A percentile compares a stretch with the other conserved stretches of the same genome.
Evolutionary conservation across 495 filamentous ascomycete species (phyloP).

Genomic region (Elasticomyces elasticus): DNA sequence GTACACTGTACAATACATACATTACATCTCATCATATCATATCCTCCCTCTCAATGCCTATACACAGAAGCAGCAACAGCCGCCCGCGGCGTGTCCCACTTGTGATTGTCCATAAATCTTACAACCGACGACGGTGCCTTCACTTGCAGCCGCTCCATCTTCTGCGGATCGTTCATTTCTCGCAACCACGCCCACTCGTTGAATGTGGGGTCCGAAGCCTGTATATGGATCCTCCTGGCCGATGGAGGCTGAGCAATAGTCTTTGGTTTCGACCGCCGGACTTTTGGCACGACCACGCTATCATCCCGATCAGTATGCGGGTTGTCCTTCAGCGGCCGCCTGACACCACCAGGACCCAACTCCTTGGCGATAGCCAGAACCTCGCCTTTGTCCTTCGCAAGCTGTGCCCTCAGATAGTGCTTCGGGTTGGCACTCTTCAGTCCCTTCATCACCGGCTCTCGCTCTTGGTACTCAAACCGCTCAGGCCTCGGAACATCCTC

Average conservation of each 20-base stretch:
- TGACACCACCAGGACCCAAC: neutral
- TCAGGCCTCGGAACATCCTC: neutral
- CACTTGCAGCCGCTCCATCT: too few species aligned
- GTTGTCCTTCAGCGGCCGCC: neutral
- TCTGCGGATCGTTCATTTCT: neutral
- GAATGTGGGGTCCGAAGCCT: neutral
- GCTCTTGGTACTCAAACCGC: neutral
- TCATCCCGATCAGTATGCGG: neutral
- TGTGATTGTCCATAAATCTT: too few species aligned
- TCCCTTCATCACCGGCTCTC: slow-evolving; percentile 3
- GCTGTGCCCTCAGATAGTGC: neutral
- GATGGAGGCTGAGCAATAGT: too few species aligned
- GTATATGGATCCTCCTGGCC: too few species aligned
- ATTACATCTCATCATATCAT: too few species aligned
- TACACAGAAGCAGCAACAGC: too few species aligned
- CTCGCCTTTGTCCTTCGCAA: slow-evolving; percentile 1
- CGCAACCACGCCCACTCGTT: neutral
- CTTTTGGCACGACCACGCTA: neutral
- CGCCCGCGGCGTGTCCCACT: too few species aligned
- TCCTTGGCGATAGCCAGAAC: slow-evolving; percentile 8
- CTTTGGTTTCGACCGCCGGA: neutral
- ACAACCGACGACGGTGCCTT: too few species aligned
- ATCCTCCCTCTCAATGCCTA: too few species aligned
- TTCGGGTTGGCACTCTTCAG: neutral
- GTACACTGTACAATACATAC: too few species aligned